A percentile compares a stretch with the other conserved stretches of the same genome.
Conservation (phyloP, 2,329 filamentous ascomycete genomes). For the Incumbomyces lentus region DNA sequence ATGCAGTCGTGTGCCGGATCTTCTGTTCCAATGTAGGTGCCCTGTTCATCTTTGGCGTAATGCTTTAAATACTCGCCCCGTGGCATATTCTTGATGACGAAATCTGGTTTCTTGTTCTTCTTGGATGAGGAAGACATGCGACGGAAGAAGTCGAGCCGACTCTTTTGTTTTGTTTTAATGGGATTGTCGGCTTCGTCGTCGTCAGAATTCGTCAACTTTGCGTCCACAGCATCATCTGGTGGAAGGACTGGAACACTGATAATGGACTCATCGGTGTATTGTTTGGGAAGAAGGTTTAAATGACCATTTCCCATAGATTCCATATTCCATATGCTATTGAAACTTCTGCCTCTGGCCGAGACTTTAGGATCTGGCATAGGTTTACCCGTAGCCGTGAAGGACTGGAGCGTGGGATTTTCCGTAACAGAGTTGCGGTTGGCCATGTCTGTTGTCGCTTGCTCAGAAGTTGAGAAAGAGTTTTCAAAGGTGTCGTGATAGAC, state of each 20-base stretch:
- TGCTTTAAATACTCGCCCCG: slow-evolving; percentile 15
- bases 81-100: slow-evolving; percentile 14
- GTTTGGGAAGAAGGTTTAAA: slow-evolving; percentile 8
- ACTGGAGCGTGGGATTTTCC: neutral
- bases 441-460: neutral
- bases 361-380: neutral
- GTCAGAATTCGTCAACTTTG: neutral
- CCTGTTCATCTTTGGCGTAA: slow-evolving; percentile 18
- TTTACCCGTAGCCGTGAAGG: slow-evolving; percentile 13
- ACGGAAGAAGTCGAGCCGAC: slow-evolving; percentile 8
- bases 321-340: neutral
- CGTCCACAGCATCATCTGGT: neutral
- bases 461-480: neutral
- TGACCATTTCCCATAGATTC: slow-evolving; percentile 8
- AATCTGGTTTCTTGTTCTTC: slow-evolving; percentile 4
- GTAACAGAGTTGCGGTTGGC: neutral
- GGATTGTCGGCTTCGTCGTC: slow-evolving; percentile 1
- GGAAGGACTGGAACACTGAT: slow-evolving; percentile 16
- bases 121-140: slow-evolving; percentile 2
- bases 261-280: slow-evolving; percentile 12
- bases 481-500: slow-evolving; percentile 1
- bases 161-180: neutral
- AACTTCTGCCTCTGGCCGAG: neutral
- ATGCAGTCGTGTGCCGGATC: slow-evolving; percentile 18
- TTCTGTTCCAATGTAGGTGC: slow-evolving; percentile 14